These are phyloP conservation scores for Cytospora mali DNA, from an alignment of 2,329 filamentous ascomycete genomes.

Conservation along the genomic window DNA sequence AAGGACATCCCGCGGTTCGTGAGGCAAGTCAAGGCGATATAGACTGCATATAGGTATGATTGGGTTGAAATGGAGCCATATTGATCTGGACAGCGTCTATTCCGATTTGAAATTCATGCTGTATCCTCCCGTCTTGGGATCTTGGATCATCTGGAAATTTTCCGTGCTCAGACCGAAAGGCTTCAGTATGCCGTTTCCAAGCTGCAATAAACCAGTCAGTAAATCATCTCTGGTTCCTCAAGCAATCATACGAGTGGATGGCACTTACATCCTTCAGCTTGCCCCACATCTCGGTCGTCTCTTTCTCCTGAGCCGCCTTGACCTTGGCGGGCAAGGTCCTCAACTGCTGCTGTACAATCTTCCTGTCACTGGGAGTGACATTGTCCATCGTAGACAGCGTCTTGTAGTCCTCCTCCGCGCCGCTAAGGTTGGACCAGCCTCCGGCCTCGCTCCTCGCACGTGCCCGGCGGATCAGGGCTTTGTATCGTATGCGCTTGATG, in stretches of 20 bases:
- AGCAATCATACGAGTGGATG: background rate
- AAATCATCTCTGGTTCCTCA: background rate
- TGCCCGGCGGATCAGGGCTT: slow-evolving; percentile 79
- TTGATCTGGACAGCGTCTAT: background rate
- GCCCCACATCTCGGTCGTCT: slow-evolving; percentile 96
- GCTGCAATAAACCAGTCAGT: slow-evolving; percentile 28
- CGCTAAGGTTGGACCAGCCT: slow-evolving; percentile 79
- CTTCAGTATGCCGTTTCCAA: slow-evolving; percentile 89
- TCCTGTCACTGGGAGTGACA: slow-evolving; percentile 67
- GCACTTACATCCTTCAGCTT: slow-evolving; percentile 80
- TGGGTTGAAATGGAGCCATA: background rate
- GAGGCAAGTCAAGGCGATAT: slow-evolving; percentile 28
- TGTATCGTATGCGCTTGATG: slow-evolving; percentile 75
- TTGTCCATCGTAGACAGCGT: slow-evolving; percentile 60
- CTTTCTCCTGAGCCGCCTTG: slow-evolving; percentile 78
- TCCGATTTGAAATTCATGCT: slow-evolving; percentile 78
- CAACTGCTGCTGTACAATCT: slow-evolving; percentile 68
- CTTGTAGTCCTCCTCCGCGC: slow-evolving; percentile 80
- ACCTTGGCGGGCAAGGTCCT: slow-evolving; percentile 66
- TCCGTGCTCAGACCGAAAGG: slow-evolving; percentile 93
- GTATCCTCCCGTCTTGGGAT: slow-evolving; percentile 87
- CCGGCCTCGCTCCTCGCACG: slow-evolving; percentile 70
- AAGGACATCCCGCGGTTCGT: slow-evolving; percentile 28
- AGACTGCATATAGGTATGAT: background rate
- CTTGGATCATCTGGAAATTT: slow-evolving; percentile 92